Conservation (phyloP, 2,329 filamentous ascomycete species). For the Pseudopyrenochaeta lycopersici region DNA sequence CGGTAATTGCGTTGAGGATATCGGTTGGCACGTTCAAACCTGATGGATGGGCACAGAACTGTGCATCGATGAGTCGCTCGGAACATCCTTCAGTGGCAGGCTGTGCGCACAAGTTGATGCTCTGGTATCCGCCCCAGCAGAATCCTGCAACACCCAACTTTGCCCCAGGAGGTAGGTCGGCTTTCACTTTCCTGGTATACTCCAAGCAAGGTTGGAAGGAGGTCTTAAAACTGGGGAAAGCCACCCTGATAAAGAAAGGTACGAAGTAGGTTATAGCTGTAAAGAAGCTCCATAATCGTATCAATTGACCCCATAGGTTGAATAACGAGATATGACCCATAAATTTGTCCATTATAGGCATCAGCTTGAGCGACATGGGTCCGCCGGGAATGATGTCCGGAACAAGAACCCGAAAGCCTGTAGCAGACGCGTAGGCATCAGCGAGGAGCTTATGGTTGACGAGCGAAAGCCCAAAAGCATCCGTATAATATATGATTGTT, state of each 20-base stretch:
- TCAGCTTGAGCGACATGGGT: not conserved
- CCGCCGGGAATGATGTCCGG: conserved; percentile 29
- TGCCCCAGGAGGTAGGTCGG: not conserved
- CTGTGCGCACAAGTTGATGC: not conserved
- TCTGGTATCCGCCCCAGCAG: not conserved
- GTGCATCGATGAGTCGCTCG: not conserved
- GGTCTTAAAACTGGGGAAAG: not conserved
- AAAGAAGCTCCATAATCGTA: not conserved
- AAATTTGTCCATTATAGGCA: not conserved
- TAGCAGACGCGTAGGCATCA: conserved; percentile 27
- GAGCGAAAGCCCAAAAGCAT: conserved; percentile 18
- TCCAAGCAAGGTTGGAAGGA: not conserved
- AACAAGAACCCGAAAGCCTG: conserved; percentile 27
- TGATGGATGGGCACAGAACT: not conserved
- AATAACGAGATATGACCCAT: not conserved
- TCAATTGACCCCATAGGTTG: not conserved
- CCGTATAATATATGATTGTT: not conserved
- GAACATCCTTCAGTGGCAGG: not conserved
- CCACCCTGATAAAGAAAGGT: not conserved
- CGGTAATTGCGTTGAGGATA: not conserved
- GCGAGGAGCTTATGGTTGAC: conserved; percentile 34
- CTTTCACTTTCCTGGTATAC: not conserved
- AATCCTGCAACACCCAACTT: not conserved
- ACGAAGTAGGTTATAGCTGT: not conserved
- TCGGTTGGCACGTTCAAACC: not conserved